Evolutionary conservation across 2,329 filamentous ascomycete species (phyloP), one percentile per base, ranked within the genome.

Genomic region (Neurospora sp.): DNA sequence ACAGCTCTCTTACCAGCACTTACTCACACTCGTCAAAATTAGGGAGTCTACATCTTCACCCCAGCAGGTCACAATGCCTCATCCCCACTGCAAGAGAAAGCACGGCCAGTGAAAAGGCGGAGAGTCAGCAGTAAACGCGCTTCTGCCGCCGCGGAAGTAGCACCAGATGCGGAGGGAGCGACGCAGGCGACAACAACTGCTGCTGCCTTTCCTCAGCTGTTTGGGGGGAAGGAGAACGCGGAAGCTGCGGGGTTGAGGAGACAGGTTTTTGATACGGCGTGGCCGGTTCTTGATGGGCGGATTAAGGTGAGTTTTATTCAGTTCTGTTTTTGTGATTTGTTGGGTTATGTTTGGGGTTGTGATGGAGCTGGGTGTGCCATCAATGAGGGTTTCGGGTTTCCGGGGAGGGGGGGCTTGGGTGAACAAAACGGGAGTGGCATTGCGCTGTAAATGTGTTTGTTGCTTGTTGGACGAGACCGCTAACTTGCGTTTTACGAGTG

Each of bases 1-100:
- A 28, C 19, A 52, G 2, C 43, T 6, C 19, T 8, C 19, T 23
- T 0, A n/a, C 40, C 3, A 42, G 39, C 39, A 42, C 39, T 46
- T 19, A 58, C 13, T 58, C 13, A 58, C 52, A 62, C 52, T 17
- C 8, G 36, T 17, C 1, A 46, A n/a, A 15, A 23, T 13, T 76
- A 91, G 88, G 84, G 84, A 66, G 87, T 87, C 70, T 91, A 89
- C 77, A 80, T 91, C 73, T 91, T 90, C 78, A 83, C 85, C 71
- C 85, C 88, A 70, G 79, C 83, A 66, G 70, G 78, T 80, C 77
- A 68, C 73, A 77, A 62, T 74, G 74, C 73, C 70, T 17, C 28
- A 28, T 28, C 70, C 79, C 62, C 76, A 46, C 76, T 74, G 28
- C 71, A 73, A 83, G 85, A 70, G 84, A 88, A 69, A 88, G 85